These are phyloP conservation scores for Ogataea chonburiensis DNA, from an alignment of 805 yeast species.

Conservation along the genomic window DNA sequence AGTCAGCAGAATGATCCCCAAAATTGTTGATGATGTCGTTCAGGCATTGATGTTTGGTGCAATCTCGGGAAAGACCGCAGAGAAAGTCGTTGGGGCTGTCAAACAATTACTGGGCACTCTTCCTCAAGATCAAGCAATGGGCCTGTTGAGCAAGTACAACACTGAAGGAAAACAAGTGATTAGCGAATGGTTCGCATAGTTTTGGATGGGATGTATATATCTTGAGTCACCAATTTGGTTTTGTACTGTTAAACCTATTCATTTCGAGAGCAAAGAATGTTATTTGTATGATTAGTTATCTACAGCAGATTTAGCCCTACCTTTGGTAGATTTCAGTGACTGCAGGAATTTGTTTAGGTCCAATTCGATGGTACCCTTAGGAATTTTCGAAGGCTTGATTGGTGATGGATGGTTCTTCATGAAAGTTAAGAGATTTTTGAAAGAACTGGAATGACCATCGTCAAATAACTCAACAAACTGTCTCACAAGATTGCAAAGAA, in stretches of 20 bases:
- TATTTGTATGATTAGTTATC: no score
- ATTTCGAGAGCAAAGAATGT: slow-evolving; percentile 5
- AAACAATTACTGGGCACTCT: slow-evolving; percentile 61
- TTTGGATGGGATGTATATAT: slow-evolving; percentile 6
- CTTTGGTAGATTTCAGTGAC: slow-evolving; percentile 11
- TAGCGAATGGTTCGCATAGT: slow-evolving; percentile 30
- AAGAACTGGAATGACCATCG: slow-evolving; percentile 31
- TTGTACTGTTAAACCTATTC: slow-evolving; percentile 4
- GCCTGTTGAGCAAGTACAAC: slow-evolving; percentile 60
- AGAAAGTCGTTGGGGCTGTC: slow-evolving; percentile 57
- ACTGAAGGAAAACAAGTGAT: slow-evolving; percentile 58
- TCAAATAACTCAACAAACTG: slow-evolving; percentile 36
- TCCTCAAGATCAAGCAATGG: slow-evolving; percentile 69
- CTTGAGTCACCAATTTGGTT: slow-evolving; percentile 3
- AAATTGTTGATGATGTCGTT: slow-evolving; percentile 64
- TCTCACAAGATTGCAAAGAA: slow-evolving; percentile 30
- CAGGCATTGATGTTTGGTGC: slow-evolving; percentile 72
- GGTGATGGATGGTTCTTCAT: slow-evolving; percentile 34
- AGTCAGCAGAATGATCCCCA: slow-evolving; percentile 51
- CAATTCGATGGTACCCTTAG: slow-evolving; percentile 28
- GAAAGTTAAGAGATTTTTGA: slow-evolving; percentile 27
- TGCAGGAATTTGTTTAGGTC: slow-evolving; percentile 21
- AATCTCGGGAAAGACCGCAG: slow-evolving; percentile 70
- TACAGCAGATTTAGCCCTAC: no score
- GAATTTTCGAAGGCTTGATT: slow-evolving; percentile 33